Evolutionary conservation across 2,329 filamentous ascomycete species (phyloP), one percentile per base, ranked within the genome.

Genomic region (Orbilia brochopaga): DNA sequence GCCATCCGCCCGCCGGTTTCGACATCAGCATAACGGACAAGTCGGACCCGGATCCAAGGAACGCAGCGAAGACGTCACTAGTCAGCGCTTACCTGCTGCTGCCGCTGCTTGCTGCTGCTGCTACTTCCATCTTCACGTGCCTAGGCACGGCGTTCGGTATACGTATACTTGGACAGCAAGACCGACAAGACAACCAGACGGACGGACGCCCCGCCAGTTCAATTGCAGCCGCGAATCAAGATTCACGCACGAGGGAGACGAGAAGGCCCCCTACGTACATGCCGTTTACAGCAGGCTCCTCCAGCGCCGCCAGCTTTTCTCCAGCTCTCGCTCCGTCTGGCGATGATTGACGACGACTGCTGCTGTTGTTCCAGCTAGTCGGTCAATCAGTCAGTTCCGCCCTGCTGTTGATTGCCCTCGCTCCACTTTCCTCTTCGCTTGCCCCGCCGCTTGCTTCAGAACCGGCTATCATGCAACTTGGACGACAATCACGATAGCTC

Each of bases 381-480:
- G 44, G n/a, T n/a, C n/a, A n/a, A n/a, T n/a, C n/a, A n/a, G n/a
- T n/a, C n/a, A n/a, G n/a, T n/a, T 17, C 17, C 35, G 10, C 10
- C 44, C 19, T 11, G 44, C 44, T 48, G 15, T 8, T 10, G n/a
- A 48, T 42, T 56, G 44, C 15, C n/a, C n/a, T 42, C 42, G 56
- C 60, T 65, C 67, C 67, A 72, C 67, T 65, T 72, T 60, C 58
- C 67, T 72, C 50, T 61, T 72, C 67, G 67, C 60, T 65, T 72
- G 60, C 55, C 60, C 60, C 60, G 51, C 60, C 51, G 30, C 44
- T n/a, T 50, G 54, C 48, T 63, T 48, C 44, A 48, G 44, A 15
- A 72, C 64, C 67, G 66, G 40, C 42, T 64, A n/a, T n/a, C n/a
- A n/a, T 59, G 59, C 59, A 40, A 59, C 54, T 53, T 54, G 53